Percentiles rank a stretch among this genome's conserved stretches.
Evolutionary conservation across 495 filamentous ascomycete species (phyloP).

Genomic region (Daldinia decipiens): DNA sequence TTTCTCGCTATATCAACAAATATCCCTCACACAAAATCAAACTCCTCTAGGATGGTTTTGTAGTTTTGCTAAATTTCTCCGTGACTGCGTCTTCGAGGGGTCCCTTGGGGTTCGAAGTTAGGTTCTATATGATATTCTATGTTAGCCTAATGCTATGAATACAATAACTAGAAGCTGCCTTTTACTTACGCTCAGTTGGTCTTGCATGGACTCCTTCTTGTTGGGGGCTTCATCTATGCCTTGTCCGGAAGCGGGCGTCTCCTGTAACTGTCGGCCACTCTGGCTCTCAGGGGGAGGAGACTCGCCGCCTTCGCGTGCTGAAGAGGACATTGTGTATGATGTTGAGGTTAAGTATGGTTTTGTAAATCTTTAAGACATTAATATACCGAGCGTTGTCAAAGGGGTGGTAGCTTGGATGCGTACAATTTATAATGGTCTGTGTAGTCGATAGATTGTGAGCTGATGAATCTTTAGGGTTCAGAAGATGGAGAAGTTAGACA

Average conservation of each 20-base stretch:
- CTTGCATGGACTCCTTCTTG: constrained; percentile 61
- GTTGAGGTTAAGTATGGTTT: neutral
- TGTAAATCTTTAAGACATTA: neutral
- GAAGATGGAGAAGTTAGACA: neutral
- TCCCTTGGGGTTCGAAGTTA: constrained; percentile 75
- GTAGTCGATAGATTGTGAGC: neutral
- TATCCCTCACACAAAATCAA: neutral
- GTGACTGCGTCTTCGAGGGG: constrained; percentile 74
- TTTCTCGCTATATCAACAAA: neutral
- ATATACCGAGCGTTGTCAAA: too few relatives aligned
- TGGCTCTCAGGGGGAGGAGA: constrained; percentile 82
- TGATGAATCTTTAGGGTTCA: neutral
- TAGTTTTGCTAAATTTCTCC: constrained; percentile 67
- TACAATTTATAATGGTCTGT: neutral
- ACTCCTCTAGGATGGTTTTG: constrained; percentile 20
- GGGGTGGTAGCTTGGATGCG: neutral
- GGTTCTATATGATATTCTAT: constrained; percentile 47
- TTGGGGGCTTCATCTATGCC: constrained; percentile 58
- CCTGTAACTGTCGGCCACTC: constrained; percentile 69
- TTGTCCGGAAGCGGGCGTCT: constrained; percentile 66
- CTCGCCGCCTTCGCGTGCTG: constrained; percentile 69
- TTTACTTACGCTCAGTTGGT: constrained; percentile 55
- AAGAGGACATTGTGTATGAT: constrained; percentile 62
- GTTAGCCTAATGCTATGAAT: neutral
- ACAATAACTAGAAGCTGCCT: neutral